Evolutionary conservation across 148 eudicot species (phyloP).

Genomic region (Rhododendron simsii): DNA sequence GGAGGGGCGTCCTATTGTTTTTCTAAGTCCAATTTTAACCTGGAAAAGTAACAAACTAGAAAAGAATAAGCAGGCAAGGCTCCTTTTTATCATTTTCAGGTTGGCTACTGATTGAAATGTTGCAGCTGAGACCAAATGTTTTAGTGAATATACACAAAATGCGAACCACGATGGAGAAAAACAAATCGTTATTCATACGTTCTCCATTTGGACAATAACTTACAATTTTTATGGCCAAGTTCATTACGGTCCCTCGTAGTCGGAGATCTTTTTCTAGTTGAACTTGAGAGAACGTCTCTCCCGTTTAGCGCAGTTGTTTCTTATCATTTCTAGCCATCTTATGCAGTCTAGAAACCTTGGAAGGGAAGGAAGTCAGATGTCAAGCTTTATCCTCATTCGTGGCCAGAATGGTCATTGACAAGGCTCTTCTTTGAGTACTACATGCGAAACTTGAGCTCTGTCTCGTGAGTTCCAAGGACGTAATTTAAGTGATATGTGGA

Average conservation of each 20-base stretch:
- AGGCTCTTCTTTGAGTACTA: neutral
- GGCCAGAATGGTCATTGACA: neutral
- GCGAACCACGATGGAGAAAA: neutral
- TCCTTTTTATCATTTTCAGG: neutral
- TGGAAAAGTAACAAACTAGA: neutral
- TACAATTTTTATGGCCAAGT: neutral
- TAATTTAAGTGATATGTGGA: neutral
- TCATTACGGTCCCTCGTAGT: neutral
- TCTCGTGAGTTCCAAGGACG: neutral
- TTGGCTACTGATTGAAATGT: neutral
- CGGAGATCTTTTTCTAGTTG: neutral
- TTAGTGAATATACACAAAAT: neutral
- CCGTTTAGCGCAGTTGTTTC: neutral
- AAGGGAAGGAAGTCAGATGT: neutral
- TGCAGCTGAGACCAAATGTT: neutral
- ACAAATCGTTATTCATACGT: neutral
- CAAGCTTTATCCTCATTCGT: neutral
- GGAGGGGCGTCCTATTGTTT: neutral
- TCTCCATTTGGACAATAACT: neutral
- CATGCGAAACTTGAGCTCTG: neutral
- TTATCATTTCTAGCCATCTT: neutral
- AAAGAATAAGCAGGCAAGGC: neutral
- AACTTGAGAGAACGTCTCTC: neutral
- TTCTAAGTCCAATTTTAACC: neutral
- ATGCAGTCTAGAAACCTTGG: neutral